A percentile compares a stretch with the other conserved stretches of the same genome.
These are phyloP conservation scores for Bathelium albidoporum DNA, from an alignment of 495 filamentous ascomycete genomes.

Conservation along the genomic window DNA sequence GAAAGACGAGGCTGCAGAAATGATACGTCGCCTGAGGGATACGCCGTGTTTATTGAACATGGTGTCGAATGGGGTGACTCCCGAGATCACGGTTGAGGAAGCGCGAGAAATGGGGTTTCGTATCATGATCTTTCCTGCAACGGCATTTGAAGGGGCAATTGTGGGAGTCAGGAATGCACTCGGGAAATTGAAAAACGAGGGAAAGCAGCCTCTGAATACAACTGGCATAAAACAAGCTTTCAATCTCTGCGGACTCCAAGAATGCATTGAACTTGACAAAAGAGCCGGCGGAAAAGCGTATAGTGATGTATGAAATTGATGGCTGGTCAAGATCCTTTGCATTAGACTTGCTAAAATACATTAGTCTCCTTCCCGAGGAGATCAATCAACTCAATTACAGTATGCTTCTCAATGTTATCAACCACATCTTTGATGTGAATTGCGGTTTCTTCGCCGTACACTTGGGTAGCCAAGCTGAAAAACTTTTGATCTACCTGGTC, in stretches of 20 bases:
- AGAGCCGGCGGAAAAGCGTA: constrained; percentile 20
- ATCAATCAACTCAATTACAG: constrained; percentile 9
- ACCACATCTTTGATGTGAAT: constrained; percentile 11
- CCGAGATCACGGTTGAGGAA: constrained; percentile 15
- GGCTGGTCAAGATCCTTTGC: neutral
- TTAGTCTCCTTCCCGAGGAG: constrained; percentile 2
- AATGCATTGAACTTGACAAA: constrained; percentile 18
- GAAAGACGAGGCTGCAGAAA: constrained; percentile 14
- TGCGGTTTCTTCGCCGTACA: constrained; percentile 15
- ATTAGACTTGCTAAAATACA: neutral
- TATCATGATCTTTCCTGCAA: constrained; percentile 17
- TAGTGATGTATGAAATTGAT: constrained; percentile 4
- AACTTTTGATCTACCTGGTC: constrained; percentile 23
- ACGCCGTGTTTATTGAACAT: constrained; percentile 19
- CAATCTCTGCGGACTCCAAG: constrained; percentile 18
- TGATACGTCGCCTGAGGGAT: constrained; percentile 11
- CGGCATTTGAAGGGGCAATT: constrained; percentile 14
- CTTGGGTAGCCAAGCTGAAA: constrained; percentile 9
- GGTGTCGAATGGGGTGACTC: constrained; percentile 19
- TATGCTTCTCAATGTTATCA: constrained; percentile 11
- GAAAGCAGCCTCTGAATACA: constrained; percentile 8
- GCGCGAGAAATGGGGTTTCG: constrained; percentile 21
- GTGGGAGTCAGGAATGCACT: constrained; percentile 13
- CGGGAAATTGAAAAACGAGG: constrained; percentile 11
- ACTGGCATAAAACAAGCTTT: constrained; percentile 14